Conservation (phyloP, 2,329 filamentous ascomycete genomes). For the Microcera coccophila region DNA sequence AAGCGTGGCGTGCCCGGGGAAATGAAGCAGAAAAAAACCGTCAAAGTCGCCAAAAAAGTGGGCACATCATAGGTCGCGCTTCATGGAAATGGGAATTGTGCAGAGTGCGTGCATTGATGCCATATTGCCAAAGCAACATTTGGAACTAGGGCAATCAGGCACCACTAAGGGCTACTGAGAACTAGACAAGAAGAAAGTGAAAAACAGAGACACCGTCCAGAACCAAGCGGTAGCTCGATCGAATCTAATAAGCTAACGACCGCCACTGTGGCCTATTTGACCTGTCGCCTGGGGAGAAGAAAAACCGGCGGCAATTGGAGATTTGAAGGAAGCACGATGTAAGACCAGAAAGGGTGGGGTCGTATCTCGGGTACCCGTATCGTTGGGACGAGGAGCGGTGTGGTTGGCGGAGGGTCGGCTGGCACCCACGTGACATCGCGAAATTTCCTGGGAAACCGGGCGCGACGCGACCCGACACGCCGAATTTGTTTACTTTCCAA, state of each 20-base stretch:
- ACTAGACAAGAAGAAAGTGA: constrained; percentile 8
- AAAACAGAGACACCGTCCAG: constrained; percentile 3
- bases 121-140: constrained; percentile 22
- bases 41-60: background rate
- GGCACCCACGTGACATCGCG: constrained; percentile 21
- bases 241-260: constrained; percentile 5
- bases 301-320: constrained; percentile 19
- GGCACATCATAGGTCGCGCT: too few relatives aligned
- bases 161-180: constrained; percentile 10
- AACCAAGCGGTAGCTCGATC: constrained; percentile 13
- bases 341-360: constrained; percentile 14
- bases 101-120: constrained; percentile 1
- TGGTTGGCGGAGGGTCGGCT: background rate
- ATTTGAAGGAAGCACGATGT: constrained; percentile 11
- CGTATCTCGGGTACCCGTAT: too few relatives aligned
- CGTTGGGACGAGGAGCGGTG: too few relatives aligned
- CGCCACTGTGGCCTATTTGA: constrained; percentile 10
- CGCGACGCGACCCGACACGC: constrained; percentile 19
- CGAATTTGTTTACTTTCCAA: constrained; percentile 26
- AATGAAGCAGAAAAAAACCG: constrained; percentile 15
- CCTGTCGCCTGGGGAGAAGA: constrained; percentile 14
- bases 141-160: constrained; percentile 16
- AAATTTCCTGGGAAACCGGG: constrained; percentile 8
- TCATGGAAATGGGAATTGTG: background rate
- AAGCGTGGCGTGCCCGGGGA: constrained; percentile 17